Evolutionary conservation across 75 land plant species (phyloP).

Genomic region (Adiantum capillusveneris): DNA sequence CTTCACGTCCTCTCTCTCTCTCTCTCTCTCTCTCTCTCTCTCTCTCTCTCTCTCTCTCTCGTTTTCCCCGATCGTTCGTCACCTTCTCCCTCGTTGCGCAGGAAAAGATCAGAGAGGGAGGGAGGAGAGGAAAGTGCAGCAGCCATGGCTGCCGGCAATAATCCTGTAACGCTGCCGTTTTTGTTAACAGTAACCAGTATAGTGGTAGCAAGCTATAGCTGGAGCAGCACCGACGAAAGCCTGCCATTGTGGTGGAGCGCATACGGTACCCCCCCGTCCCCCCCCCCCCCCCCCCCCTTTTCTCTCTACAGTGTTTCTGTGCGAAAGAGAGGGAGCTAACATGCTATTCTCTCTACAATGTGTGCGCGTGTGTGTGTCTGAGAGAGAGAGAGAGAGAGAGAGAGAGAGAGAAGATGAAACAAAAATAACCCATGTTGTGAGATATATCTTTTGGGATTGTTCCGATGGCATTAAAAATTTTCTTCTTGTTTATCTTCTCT

Average conservation of each 20-base stretch:
- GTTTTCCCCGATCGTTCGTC: neutral
- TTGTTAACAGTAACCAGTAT: neutral
- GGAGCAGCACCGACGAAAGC: neutral
- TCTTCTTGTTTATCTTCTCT: no score
- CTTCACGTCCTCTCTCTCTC: neutral
- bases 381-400: neutral
- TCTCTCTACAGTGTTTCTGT: neutral
- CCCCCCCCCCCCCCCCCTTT: neutral
- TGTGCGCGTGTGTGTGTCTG: no score
- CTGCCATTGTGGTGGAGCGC: constrained; percentile 4
- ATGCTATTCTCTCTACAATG: no score
- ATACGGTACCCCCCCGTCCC: neutral
- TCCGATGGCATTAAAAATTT: no score
- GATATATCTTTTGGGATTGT: no score
- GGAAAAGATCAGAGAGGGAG: neutral
- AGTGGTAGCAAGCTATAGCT: neutral
- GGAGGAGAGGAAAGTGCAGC: neutral
- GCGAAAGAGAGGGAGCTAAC: neutral
- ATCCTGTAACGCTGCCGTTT: neutral
- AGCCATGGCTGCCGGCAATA: neutral
- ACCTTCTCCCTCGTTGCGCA: neutral
- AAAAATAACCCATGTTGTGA: no score
- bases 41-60: constrained; percentile 1
- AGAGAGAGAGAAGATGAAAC: no score
- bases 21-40: constrained; percentile 1